These are phyloP conservation scores for Trichophyton rubrum DNA, from an alignment of 2,329 filamentous ascomycete genomes.

Conservation along the genomic window DNA sequence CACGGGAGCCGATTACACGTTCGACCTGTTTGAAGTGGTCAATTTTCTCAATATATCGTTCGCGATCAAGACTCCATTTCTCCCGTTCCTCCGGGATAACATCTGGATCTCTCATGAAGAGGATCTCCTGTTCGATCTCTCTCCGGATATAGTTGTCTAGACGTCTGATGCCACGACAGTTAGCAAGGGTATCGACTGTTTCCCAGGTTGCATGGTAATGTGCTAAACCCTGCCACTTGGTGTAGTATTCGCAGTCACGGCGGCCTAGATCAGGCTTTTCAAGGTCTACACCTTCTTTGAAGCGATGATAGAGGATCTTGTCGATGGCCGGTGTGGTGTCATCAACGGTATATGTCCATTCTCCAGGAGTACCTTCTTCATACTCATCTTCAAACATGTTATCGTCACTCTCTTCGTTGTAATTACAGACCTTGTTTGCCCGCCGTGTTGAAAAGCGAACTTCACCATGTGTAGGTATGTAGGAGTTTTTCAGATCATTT, in stretches of 20 bases:
- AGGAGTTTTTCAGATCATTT: slow-evolving; percentile 47
- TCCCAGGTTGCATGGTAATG: slow-evolving; percentile 97
- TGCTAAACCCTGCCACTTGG: slow-evolving; percentile 95
- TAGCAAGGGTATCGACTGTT: slow-evolving; percentile 57
- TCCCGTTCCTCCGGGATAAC: slow-evolving; percentile 75
- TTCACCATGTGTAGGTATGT: slow-evolving; percentile 57
- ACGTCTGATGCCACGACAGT: slow-evolving; percentile 73
- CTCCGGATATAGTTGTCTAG: slow-evolving; percentile 93
- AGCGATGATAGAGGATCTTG: slow-evolving; percentile 73
- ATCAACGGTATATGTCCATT: slow-evolving; percentile 54
- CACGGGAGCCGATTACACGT: slow-evolving; percentile 72
- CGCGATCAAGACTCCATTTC: slow-evolving; percentile 89
- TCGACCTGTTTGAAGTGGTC: slow-evolving; percentile 88
- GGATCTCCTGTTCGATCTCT: slow-evolving; percentile 64
- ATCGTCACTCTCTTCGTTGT: slow-evolving; percentile 54
- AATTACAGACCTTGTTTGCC: slow-evolving; percentile 60
- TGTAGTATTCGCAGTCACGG: slow-evolving; percentile 76
- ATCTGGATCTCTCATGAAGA: slow-evolving; percentile 60
- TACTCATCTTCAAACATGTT: slow-evolving; percentile 45
- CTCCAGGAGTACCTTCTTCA: slow-evolving; percentile 52
- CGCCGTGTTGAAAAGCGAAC: slow-evolving; percentile 85
- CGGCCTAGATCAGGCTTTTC: slow-evolving; percentile 22
- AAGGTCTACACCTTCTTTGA: slow-evolving; percentile 52
- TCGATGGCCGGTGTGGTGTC: slow-evolving; percentile 80
- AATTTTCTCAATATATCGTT: slow-evolving; percentile 76